A percentile compares a stretch with the other conserved stretches of the same genome.
phyloP scores from a whole-genome alignment of 345 rosid genomes.

The Camelina sativa region DNA sequence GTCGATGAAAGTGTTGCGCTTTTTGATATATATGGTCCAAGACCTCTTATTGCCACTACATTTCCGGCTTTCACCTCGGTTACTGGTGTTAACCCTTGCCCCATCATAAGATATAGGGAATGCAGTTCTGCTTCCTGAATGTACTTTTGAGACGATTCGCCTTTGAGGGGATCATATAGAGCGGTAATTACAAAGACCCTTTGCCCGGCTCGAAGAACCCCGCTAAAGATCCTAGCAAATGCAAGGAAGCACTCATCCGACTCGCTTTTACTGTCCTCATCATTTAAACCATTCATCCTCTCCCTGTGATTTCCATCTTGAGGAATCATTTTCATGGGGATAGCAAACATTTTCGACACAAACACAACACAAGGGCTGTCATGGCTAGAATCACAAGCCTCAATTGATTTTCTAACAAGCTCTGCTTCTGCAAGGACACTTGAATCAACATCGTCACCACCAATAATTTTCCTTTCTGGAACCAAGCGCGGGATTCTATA shows the following conservation, averaged over 20 bases:
- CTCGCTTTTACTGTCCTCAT: conserved; percentile 55
- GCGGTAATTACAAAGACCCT: conserved; percentile 78
- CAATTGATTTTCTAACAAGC: conserved; percentile 73
- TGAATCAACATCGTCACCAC: conserved; percentile 50
- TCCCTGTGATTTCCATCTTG: conserved; percentile 73
- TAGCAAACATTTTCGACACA: conserved; percentile 95
- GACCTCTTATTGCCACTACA: conserved; percentile 89
- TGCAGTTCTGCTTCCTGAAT: conserved; percentile 86
- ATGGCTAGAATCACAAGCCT: conserved; percentile 67
- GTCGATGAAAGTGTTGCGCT: conserved; percentile 93
- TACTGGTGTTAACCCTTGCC: conserved; percentile 85
- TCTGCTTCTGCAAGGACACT: conserved; percentile 66
- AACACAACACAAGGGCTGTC: conserved; percentile 81
- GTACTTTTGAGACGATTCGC: conserved; percentile 74
- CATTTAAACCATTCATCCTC: conserved; percentile 53
- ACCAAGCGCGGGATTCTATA: conserved; percentile 70
- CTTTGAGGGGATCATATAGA: conserved; percentile 78
- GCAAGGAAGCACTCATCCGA: conserved; percentile 97
- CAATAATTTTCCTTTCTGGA: conserved; percentile 66
- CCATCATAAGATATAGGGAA: conserved; percentile 94
- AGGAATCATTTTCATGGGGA: conserved; percentile 82
- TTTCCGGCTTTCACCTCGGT: conserved; percentile 83
- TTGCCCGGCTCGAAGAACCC: conserved; percentile 68
- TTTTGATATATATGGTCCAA: conserved; percentile 89
- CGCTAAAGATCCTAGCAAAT: conserved; percentile 94